Evolutionary conservation across 179 eudicot species (phyloP), one percentile per base, ranked within the genome.

Genomic region (Beta lomatogona): DNA sequence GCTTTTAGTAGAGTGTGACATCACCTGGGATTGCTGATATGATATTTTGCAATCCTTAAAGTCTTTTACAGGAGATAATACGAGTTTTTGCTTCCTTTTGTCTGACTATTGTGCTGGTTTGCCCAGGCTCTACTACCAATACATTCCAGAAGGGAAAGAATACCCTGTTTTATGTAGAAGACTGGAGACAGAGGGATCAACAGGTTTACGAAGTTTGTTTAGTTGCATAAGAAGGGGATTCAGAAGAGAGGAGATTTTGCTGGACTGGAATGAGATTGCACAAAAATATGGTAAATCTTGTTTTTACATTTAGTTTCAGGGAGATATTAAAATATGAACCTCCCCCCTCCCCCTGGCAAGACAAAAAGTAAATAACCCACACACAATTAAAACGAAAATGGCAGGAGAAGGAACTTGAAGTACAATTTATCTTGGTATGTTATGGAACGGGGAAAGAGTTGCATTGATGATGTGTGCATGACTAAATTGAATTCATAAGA

Each of bases 191-290:
- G 92, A 82, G 75, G 82, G 76, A 44, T 82, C 77, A 31, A 81
- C 86, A 73, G 90, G 92, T 89, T 63, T 88, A 71, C 87, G 84
- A 77, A 84, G 81, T 77, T 71, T 89, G 71, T 76, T 86, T 80
- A 74, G 83, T 82, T 85, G 76, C 77, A 68, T 89, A 52, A 89
- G 67, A 78, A 86, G 87, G 67, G 83, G 76, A 78, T 80, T 77
- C 76, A 81, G 75, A 55, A 83, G 46, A 79, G 93, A 90, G 82
- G 92, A 91, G 85, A 79, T 91, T 46, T 88, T 96, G 87, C 96
- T 96, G 12, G 98, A 96, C 78, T 96, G 99, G 99, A 96, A 96
- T 89, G 92, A 91, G 84, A 91, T 96, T 80, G 96, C 93, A 9
- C 85, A 88, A 86, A 87, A 87, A 84, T 79, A 92, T 86, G 99